Evolutionary conservation across 2,329 filamentous ascomycete species (phyloP).

Genomic region (Colletotrichum chlorophyti): DNA sequence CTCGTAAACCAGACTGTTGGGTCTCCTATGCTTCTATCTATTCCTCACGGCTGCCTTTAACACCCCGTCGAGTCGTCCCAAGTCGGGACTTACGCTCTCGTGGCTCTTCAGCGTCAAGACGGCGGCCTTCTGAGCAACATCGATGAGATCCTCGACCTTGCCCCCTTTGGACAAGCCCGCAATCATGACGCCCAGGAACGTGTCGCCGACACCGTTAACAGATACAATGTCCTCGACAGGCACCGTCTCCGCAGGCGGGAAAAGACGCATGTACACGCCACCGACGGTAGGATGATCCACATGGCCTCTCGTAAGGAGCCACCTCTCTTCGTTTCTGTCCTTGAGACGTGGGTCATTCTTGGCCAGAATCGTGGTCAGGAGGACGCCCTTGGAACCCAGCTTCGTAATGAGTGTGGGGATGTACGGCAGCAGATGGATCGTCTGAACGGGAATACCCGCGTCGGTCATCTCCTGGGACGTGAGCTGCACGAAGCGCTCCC

Average conservation of each 20-base stretch:
- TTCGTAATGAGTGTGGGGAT: conserved; percentile 87
- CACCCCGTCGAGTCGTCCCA: conserved; percentile 54
- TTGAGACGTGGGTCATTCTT: conserved; percentile 72
- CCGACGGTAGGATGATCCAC: conserved; percentile 63
- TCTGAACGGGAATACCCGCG: conserved; percentile 82
- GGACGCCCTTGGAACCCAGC: conserved; percentile 76
- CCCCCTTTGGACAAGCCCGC: conserved; percentile 73
- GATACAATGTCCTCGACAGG: conserved; percentile 72
- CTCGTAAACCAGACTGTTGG: too few species aligned
- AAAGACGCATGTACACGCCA: conserved; percentile 82
- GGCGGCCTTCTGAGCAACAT: conserved; percentile 82
- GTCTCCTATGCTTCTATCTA: background rate
- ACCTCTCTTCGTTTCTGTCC: conserved; percentile 67
- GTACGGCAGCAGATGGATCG: conserved; percentile 84
- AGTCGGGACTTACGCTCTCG: conserved; percentile 72
- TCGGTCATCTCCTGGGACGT: conserved; percentile 74
- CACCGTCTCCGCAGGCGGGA: conserved; percentile 71
- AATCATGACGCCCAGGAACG: conserved; percentile 85
- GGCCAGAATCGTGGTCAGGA: conserved; percentile 75
- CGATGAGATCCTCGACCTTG: conserved; percentile 68
- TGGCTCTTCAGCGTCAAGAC: conserved; percentile 77
- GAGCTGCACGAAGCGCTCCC: conserved; percentile 74
- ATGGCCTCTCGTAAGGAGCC: conserved; percentile 71
- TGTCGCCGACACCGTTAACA: conserved; percentile 95
- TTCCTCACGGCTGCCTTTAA: conserved; percentile 37